These are phyloP conservation scores for Colletotrichum sp. DNA, from an alignment of 2,329 filamentous ascomycete species.

Conservation along the genomic window DNA sequence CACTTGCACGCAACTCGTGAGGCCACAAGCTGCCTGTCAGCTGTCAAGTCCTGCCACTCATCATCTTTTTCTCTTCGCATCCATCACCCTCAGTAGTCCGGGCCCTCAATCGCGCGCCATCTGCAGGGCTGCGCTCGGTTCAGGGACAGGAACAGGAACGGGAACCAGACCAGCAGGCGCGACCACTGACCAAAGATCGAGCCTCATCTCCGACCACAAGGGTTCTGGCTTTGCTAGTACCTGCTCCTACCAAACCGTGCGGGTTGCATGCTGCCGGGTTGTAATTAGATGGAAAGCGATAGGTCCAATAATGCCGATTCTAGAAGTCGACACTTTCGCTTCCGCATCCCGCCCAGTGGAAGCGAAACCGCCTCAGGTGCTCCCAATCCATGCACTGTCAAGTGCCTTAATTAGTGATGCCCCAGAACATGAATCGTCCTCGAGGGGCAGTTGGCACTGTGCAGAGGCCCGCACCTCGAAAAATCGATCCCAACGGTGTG, in stretches of 20 bases:
- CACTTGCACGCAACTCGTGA: neutral
- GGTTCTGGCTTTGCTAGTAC: neutral
- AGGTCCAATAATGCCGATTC: slow-evolving; percentile 1
- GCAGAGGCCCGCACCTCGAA: slow-evolving; percentile 5
- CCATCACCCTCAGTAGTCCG: neutral
- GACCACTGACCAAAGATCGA: neutral
- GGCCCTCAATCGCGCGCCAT: neutral
- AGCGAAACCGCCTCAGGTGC: slow-evolving; percentile 16
- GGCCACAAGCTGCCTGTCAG: neutral
- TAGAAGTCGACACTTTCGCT: slow-evolving; percentile 17
- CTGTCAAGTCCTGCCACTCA: neutral
- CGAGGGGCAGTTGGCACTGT: neutral
- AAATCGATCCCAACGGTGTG: neutral
- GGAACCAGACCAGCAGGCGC: neutral
- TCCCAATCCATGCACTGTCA: neutral
- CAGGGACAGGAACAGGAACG: neutral
- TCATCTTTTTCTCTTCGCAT: neutral
- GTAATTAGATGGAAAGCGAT: slow-evolving; percentile 11
- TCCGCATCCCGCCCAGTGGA: neutral
- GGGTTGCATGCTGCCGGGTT: neutral
- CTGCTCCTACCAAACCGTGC: neutral
- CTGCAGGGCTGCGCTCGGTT: neutral
- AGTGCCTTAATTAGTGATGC: slow-evolving; percentile 5
- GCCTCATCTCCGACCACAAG: slow-evolving; percentile 14
- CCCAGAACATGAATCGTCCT: neutral